Evolutionary conservation across 2,329 filamentous ascomycete species (phyloP).

Genomic region (Talaromyces sp.): DNA sequence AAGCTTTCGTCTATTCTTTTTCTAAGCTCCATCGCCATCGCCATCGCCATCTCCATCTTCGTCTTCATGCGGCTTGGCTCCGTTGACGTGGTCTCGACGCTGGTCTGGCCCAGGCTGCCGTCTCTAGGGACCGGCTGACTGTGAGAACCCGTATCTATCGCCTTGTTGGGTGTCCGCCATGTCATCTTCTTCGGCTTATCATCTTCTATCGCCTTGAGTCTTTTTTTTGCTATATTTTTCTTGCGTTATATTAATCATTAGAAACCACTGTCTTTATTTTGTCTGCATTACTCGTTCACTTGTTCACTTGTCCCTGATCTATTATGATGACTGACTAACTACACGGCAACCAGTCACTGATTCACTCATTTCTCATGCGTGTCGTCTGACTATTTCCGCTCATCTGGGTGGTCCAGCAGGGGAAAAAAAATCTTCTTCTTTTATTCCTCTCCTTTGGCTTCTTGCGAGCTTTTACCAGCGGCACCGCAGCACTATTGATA

Average conservation of each 20-base stretch:
- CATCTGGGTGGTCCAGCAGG: neutral
- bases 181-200: neutral
- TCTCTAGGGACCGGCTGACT: neutral
- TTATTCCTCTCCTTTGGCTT: neutral
- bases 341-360: neutral
- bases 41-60: neutral
- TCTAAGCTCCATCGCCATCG: neutral
- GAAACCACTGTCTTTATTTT: neutral
- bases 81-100: neutral
- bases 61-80: neutral
- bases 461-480: neutral
- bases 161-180: neutral
- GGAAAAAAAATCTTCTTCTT: neutral
- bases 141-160: slow-evolving; percentile 1
- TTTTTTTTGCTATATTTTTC: neutral
- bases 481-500: neutral
- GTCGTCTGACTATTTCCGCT: neutral
- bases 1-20: neutral
- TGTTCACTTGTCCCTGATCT: neutral
- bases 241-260: neutral
- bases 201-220: neutral
- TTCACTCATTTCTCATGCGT: neutral
- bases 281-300: neutral
- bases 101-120: neutral
- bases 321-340: neutral